Evolutionary conservation across 306 rosid species (phyloP).

Genomic region (Prunus armeniaca): DNA sequence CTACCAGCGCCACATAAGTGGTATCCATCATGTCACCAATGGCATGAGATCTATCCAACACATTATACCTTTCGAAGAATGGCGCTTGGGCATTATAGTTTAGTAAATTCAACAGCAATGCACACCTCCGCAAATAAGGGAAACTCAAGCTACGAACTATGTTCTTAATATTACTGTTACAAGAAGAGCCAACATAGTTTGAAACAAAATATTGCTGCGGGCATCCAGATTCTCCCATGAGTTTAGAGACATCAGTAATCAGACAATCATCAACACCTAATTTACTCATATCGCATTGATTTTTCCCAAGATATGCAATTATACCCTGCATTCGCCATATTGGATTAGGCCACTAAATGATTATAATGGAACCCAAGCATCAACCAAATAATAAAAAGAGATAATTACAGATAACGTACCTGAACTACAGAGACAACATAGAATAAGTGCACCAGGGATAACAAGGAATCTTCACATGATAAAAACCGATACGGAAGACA

Average conservation of each 20-base stretch:
- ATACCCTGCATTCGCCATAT: conserved; percentile 55
- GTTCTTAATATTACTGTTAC: conserved; percentile 54
- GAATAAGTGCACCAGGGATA: conserved; percentile 80
- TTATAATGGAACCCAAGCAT: conserved; percentile 15
- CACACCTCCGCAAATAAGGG: conserved; percentile 93
- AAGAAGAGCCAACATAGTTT: conserved; percentile 45
- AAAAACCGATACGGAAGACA: conserved; percentile 84
- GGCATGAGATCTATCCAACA: conserved; percentile 44
- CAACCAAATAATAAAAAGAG: conserved; percentile 5
- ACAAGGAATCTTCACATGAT: conserved; percentile 74
- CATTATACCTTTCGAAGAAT: conserved; percentile 52
- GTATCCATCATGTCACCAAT: conserved; percentile 43
- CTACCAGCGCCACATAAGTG: conserved; percentile 39
- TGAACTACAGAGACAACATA: conserved; percentile 78
- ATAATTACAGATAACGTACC: conserved; percentile 43
- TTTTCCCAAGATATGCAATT: conserved; percentile 52
- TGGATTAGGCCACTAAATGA: conserved; percentile 21
- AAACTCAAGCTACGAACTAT: conserved; percentile 58
- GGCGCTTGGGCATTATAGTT: conserved; percentile 61
- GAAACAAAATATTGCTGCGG: conserved; percentile 55
- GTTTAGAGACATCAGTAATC: conserved; percentile 63
- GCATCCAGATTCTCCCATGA: conserved; percentile 47
- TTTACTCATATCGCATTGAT: conserved; percentile 34
- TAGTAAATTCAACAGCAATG: conserved; percentile 68
- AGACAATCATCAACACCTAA: conserved; percentile 53